Evolutionary conservation across 2,329 filamentous ascomycete species (phyloP).

Genomic region (Colletotrichum sublineola): DNA sequence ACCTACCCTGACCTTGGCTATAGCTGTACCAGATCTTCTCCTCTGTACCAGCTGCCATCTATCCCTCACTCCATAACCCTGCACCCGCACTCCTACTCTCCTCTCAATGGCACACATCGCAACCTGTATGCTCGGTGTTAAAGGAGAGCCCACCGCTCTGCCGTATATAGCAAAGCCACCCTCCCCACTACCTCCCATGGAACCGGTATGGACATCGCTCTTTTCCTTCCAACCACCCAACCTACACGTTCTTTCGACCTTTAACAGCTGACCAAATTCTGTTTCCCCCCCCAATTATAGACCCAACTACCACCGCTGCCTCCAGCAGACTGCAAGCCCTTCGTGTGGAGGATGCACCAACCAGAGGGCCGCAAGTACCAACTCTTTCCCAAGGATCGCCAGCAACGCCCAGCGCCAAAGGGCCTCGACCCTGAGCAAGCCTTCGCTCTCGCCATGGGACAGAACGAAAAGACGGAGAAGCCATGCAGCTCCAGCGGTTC

Average conservation of each 20-base stretch:
- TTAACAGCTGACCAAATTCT: slow-evolving; percentile 38
- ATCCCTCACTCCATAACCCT: slow-evolving; percentile 39
- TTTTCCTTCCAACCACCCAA: slow-evolving; percentile 26
- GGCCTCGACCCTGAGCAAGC: slow-evolving; percentile 65
- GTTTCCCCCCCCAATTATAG: slow-evolving; percentile 39
- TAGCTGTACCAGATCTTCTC: slow-evolving; percentile 43
- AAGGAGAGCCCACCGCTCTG: slow-evolving; percentile 54
- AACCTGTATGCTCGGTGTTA: slow-evolving; percentile 67
- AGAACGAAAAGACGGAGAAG: slow-evolving; percentile 58
- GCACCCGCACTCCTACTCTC: slow-evolving; percentile 43
- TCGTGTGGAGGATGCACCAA: slow-evolving; percentile 71
- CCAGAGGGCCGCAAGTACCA: slow-evolving; percentile 70
- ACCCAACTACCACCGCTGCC: slow-evolving; percentile 41
- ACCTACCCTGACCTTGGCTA: slow-evolving; percentile 42
- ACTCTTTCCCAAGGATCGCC: slow-evolving; percentile 69
- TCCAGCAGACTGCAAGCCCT: slow-evolving; percentile 61
- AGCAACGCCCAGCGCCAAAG: slow-evolving; percentile 59
- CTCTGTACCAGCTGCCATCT: slow-evolving; percentile 37
- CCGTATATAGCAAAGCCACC: slow-evolving; percentile 65
- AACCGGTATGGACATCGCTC: slow-evolving; percentile 57
- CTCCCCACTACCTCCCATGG: slow-evolving; percentile 60
- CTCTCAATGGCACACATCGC: slow-evolving; percentile 72
- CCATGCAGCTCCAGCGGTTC: slow-evolving; percentile 53
- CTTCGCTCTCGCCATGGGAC: slow-evolving; percentile 58
- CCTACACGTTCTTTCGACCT: slow-evolving; percentile 11